Conservation (phyloP, 257 asterid genomes). For the Rubia yunnanensis region DNA sequence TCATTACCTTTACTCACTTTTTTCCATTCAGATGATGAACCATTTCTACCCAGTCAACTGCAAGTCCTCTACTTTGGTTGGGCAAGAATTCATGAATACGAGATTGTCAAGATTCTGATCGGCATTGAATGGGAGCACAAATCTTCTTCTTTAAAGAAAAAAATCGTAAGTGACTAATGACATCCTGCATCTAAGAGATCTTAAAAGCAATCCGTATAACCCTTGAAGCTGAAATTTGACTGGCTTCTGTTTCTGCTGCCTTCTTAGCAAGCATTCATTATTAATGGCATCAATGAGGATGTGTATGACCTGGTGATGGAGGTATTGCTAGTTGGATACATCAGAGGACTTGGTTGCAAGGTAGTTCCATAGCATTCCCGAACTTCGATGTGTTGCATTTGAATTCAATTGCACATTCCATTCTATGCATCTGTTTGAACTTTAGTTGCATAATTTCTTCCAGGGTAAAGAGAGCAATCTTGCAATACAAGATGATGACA, state of each 20-base stretch:
- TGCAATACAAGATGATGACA: conserved; percentile 44
- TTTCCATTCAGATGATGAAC: conserved; percentile 38
- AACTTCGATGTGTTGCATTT: background rate
- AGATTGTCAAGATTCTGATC: conserved; percentile 46
- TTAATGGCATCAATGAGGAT: conserved; percentile 24
- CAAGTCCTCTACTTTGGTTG: conserved; percentile 77
- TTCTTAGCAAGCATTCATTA: conserved; percentile 41
- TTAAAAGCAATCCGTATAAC: background rate
- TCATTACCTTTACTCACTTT: background rate
- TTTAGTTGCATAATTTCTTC: background rate
- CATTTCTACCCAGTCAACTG: conserved; percentile 54
- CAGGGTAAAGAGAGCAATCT: conserved; percentile 18
- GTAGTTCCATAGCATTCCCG: conserved; percentile 22
- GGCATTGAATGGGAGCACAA: conserved; percentile 53
- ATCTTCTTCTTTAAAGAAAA: conserved; percentile 31
- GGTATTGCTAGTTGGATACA: conserved; percentile 55
- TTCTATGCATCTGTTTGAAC: background rate
- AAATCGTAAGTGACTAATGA: conserved; percentile 42
- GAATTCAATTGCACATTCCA: background rate
- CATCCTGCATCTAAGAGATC: background rate
- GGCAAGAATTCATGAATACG: conserved; percentile 41
- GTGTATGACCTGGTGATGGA: conserved; percentile 34
- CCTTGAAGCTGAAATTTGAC: background rate
- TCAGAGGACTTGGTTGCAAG: conserved; percentile 38
- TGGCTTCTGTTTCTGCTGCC: background rate